Evolutionary conservation across 148 eudicot genomes (phyloP).

Genomic region (Drosera capensis): DNA sequence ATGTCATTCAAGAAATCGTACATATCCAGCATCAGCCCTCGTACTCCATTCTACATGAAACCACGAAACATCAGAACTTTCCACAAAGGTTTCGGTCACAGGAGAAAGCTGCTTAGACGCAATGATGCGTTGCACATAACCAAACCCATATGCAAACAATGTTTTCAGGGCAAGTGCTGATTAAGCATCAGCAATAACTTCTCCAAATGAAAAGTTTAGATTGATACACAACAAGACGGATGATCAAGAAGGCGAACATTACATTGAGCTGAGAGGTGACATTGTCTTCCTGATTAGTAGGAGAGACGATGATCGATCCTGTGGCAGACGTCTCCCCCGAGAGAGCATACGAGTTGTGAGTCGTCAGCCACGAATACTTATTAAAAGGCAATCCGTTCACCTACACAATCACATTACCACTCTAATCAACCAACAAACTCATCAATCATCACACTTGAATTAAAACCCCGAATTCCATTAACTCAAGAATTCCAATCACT

Average conservation of each 20-base stretch:
- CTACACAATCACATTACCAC: no score
- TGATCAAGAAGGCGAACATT: background rate
- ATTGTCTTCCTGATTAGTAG: conserved; percentile 75
- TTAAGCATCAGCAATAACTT: background rate
- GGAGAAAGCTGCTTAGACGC: background rate
- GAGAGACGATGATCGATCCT: conserved; percentile 41
- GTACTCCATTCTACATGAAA: conserved; percentile 68
- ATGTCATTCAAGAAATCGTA: conserved; percentile 72
- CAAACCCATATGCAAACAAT: background rate
- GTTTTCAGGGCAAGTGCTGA: background rate
- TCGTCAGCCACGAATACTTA: conserved; percentile 76
- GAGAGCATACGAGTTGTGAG: conserved; percentile 66
- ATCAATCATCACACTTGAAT: no score
- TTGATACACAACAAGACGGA: background rate
- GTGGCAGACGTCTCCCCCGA: conserved; percentile 41
- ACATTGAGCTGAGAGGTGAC: conserved; percentile 54
- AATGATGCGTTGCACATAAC: background rate
- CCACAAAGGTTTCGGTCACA: background rate
- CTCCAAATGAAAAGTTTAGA: background rate
- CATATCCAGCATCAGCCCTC: conserved; percentile 95
- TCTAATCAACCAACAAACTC: conserved; percentile 5
- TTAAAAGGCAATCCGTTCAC: conserved; percentile 69
- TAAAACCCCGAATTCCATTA: no score
- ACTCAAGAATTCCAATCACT: background rate
- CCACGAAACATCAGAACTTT: conserved; percentile 2